These are phyloP conservation scores for Aspergillus panamensis DNA, from an alignment of 495 filamentous ascomycete species.

Conservation along the genomic window DNA sequence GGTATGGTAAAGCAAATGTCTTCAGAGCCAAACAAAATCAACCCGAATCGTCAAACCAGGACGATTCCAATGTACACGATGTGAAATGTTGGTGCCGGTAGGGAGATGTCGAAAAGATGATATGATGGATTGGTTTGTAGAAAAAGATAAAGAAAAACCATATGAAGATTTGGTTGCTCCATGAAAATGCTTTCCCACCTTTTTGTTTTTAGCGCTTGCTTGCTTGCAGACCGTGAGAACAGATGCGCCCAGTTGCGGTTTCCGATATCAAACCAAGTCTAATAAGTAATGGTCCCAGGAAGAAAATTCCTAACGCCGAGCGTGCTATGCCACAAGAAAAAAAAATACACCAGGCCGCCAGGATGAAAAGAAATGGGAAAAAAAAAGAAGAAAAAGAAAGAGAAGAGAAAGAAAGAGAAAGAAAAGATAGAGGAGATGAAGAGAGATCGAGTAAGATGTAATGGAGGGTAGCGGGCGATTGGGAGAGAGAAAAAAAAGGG, in stretches of 20 bases:
- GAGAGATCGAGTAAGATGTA: background rate
- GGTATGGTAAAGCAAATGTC: conserved; percentile 29
- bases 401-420: conserved; percentile 8
- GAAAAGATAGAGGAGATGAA: background rate
- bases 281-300: conserved; percentile 16
- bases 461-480: background rate
- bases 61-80: conserved; percentile 27
- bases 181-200: conserved; percentile 24
- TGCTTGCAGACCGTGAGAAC: conserved; percentile 23
- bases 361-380: conserved; percentile 8
- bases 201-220: conserved; percentile 15
- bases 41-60: conserved; percentile 26
- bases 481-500: conserved; percentile 1
- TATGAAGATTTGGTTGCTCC: conserved; percentile 22
- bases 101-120: background rate
- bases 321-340: conserved; percentile 30
- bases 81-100: conserved; percentile 10
- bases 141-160: conserved; percentile 13
- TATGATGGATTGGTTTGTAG: conserved; percentile 1
- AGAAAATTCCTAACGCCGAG: conserved; percentile 25
- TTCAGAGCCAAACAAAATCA: conserved; percentile 25
- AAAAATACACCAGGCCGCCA: conserved; percentile 25
- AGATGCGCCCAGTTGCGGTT: conserved; percentile 25
- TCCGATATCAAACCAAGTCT: conserved; percentile 24
- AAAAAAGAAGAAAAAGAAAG: conserved; percentile 10